phyloP scores from a whole-genome alignment of 768 basidiomycete species.

The Termitomyces sp. region DNA sequence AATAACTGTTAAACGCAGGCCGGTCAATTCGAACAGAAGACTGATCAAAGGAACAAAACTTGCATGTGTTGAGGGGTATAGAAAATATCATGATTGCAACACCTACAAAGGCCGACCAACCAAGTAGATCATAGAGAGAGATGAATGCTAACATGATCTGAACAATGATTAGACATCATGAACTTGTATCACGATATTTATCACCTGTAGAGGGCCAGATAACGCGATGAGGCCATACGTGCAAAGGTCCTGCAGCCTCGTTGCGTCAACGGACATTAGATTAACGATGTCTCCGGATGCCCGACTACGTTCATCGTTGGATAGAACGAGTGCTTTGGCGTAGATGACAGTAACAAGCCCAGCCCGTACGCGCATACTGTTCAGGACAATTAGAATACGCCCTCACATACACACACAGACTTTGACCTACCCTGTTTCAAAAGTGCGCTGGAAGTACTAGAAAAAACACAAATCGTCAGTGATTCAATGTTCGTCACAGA shows the following conservation, averaged over 20 bases:
- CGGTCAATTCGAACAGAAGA: neutral
- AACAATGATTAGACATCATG: neutral
- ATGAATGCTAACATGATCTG: conserved; percentile 86
- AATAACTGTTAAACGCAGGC: conserved; percentile 31
- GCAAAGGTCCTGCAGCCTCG: conserved; percentile 73
- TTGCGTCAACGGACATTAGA: conserved; percentile 85
- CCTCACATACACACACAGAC: neutral
- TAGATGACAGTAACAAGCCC: conserved; percentile 86
- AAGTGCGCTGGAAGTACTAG: conserved; percentile 82
- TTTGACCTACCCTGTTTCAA: conserved; percentile 54
- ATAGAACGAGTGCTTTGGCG: conserved; percentile 78
- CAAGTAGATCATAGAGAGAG: conserved; percentile 83
- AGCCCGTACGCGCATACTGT: conserved; percentile 85
- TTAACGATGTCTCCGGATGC: conserved; percentile 93
- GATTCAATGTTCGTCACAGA: neutral
- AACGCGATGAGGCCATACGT: conserved; percentile 80
- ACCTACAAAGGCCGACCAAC: conserved; percentile 88
- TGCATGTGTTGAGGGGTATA: conserved; percentile 65
- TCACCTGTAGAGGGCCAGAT: conserved; percentile 84
- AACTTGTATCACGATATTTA: neutral
- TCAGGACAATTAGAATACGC: neutral
- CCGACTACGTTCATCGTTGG: conserved; percentile 77
- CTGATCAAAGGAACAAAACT: conserved; percentile 7
- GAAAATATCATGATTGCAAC: conserved; percentile 86
- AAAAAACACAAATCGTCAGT: neutral